Evolutionary conservation across 441 rosid species (phyloP).

Genomic region (Brassica balearica): DNA sequence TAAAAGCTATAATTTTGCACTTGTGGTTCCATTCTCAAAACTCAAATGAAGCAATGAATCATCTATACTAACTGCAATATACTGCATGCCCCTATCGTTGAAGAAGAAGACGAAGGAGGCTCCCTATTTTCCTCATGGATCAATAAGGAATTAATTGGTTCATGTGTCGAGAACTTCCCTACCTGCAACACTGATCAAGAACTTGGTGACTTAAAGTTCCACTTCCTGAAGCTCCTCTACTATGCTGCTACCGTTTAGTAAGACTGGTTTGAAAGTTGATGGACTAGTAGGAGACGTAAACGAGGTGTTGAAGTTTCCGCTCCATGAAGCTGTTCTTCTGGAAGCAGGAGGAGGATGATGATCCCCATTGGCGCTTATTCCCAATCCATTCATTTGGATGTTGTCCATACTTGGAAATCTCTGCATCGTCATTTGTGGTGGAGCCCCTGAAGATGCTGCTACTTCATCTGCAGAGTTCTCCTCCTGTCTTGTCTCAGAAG

Average conservation of each 20-base stretch:
- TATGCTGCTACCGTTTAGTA: constrained; percentile 49
- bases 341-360: constrained; percentile 49
- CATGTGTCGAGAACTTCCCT: constrained; percentile 16
- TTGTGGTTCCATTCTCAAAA: constrained; percentile 35
- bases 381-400: constrained; percentile 49
- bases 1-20: constrained; percentile 34
- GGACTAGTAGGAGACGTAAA: constrained; percentile 41
- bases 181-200: constrained; percentile 26
- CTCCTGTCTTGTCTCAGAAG: constrained; percentile 56
- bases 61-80: constrained; percentile 36
- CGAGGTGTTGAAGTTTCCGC: constrained; percentile 65
- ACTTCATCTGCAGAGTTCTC: constrained; percentile 49
- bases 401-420: constrained; percentile 82
- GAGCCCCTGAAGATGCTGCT: constrained; percentile 47
- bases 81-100: constrained; percentile 18
- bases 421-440: constrained; percentile 51
- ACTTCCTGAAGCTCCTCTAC: constrained; percentile 94
- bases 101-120: constrained; percentile 25
- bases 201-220: constrained; percentile 53
- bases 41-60: constrained; percentile 37
- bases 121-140: constrained; percentile 24
- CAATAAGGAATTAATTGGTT: constrained; percentile 13
- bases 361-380: constrained; percentile 41
- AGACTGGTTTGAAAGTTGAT: constrained; percentile 34
- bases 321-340: constrained; percentile 90